Base-by-base conservation (phyloP, 768 basidiomycete species). In the Leucocoprinus sp. region DNA sequence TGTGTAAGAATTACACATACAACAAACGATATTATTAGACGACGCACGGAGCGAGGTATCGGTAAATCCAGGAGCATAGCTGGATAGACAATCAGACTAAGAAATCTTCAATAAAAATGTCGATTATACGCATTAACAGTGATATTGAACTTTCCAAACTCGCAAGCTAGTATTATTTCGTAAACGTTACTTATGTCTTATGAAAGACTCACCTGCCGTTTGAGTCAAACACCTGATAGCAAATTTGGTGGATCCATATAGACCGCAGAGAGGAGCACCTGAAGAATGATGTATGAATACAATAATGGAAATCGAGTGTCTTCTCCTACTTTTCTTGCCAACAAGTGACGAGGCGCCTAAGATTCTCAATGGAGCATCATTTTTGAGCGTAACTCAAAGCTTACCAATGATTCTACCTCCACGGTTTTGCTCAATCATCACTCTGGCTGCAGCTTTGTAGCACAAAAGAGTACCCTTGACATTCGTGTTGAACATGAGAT, bases 341-440 rank as follows among this genome's bases (percentile, higher is more conserved):
- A 58, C 61, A 0, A 67, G 49, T 4, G 71, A 75, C 8, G 60
- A 64, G 1, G 69, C 69, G 14, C 81, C 74, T 21, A 82, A 68
- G 46, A 84, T 76, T 17, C 72, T n/a, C n/a, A n/a, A n/a, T n/a
- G n/a, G n/a, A n/a, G n/a, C n/a, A n/a, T n/a, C n/a, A n/a, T n/a
- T n/a, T n/a, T n/a, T n/a, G n/a, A n/a, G n/a, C n/a, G n/a, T n/a
- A n/a, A n/a, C n/a, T n/a, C n/a, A n/a, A n/a, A n/a, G n/a, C n/a
- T n/a, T n/a, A 9, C 70, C 70, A 15, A 73, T 62, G 19, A 73
- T 67, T 34, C 68, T 56, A 0, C 72, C 72, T 5, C 72, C 71
- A 3, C 51, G 52, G 21, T 68, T 68, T 55, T 72, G 70, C 19
- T 57, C 56, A 26, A 72, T 63, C 72, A 74, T 74, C 41, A 62